A percentile compares a stretch with the other conserved stretches of the same genome.
Conservation (phyloP, 1,284 basidiomycete species). For the Ceratobasidium sp. region DNA sequence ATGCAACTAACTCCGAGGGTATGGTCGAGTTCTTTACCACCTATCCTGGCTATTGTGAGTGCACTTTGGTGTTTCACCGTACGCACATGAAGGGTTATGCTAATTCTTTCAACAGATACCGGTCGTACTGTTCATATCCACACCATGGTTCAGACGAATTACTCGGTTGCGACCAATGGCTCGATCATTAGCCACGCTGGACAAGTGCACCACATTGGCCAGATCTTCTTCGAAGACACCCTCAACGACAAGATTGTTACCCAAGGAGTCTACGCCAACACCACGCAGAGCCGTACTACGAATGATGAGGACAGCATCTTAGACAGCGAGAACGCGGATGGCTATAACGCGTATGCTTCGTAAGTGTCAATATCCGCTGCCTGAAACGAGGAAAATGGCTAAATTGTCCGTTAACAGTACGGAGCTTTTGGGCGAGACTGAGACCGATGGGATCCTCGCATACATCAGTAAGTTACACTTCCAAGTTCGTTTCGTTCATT, state of each 20-base stretch:
- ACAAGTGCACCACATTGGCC: conserved; percentile 68
- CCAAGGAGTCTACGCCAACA: conserved; percentile 53
- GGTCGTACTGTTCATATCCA: conserved; percentile 63
- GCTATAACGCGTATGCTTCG: conserved; percentile 53
- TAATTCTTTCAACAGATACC: conserved; percentile 60
- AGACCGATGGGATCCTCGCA: conserved; percentile 30
- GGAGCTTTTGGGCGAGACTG: conserved; percentile 17
- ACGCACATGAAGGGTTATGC: conserved; percentile 15
- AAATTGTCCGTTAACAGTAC: background rate
- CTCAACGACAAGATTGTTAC: conserved; percentile 62
- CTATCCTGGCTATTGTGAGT: conserved; percentile 70
- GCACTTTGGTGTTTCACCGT: conserved; percentile 51
- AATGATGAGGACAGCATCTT: conserved; percentile 55
- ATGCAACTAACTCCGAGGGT: conserved; percentile 74
- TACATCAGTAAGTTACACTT: conserved; percentile 35
- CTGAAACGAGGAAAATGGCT: background rate
- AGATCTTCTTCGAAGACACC: conserved; percentile 76
- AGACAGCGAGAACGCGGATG: conserved; percentile 52
- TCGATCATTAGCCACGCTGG: conserved; percentile 61
- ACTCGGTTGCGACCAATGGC: conserved; percentile 53
- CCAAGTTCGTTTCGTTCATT: background rate
- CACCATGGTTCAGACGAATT: conserved; percentile 54
- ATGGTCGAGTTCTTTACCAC: conserved; percentile 77
- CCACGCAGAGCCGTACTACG: conserved; percentile 52
- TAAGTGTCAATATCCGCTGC: background rate